Percentiles rank a stretch among this genome's conserved stretches.
Conservation (phyloP, 192 early-diverging fungal genomes). For the Coemansia sp. region DNA sequence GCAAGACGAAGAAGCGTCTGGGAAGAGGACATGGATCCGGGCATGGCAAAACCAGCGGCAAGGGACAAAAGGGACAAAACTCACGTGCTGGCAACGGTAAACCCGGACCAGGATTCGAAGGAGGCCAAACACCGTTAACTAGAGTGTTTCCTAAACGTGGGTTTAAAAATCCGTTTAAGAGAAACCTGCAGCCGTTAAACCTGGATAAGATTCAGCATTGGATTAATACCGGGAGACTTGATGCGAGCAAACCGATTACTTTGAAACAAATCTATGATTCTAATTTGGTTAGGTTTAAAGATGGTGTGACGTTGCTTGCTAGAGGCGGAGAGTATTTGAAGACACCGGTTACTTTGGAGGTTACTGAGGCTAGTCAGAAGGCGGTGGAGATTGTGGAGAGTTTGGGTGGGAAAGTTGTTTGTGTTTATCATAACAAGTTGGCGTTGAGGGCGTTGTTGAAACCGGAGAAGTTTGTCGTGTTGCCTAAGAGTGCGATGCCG, state of each 20-base stretch:
- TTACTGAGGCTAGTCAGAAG: constrained; percentile 72
- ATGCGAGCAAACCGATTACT: constrained; percentile 77
- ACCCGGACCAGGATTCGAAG: constrained; percentile 85
- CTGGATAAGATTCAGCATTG: constrained; percentile 91
- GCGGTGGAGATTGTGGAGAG: constrained; percentile 82
- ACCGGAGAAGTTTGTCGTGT: constrained; percentile 71
- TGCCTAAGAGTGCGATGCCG: constrained; percentile 70
- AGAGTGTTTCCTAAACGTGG: constrained; percentile 85
- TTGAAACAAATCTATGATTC: constrained; percentile 59
- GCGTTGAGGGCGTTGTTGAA: constrained; percentile 74
- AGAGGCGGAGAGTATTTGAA: constrained; percentile 79
- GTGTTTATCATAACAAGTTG: constrained; percentile 76
- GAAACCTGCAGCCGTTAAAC: constrained; percentile 70
- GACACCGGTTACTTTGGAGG: constrained; percentile 79
- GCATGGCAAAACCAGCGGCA: constrained; percentile 85
- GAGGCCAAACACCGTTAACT: constrained; percentile 86
- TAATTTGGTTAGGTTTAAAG: constrained; percentile 59
- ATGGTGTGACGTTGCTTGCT: constrained; percentile 82
- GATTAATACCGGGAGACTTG: constrained; percentile 82
- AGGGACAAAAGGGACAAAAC: constrained; percentile 91
- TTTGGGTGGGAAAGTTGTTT: constrained; percentile 77
- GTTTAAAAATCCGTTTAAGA: constrained; percentile 63
- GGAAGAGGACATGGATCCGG: constrained; percentile 86
- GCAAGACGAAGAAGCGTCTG: constrained; percentile 59
- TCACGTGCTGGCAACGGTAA: constrained; percentile 73